phyloP scores from a whole-genome alignment of 495 filamentous ascomycete species.

The Halenospora varia region DNA sequence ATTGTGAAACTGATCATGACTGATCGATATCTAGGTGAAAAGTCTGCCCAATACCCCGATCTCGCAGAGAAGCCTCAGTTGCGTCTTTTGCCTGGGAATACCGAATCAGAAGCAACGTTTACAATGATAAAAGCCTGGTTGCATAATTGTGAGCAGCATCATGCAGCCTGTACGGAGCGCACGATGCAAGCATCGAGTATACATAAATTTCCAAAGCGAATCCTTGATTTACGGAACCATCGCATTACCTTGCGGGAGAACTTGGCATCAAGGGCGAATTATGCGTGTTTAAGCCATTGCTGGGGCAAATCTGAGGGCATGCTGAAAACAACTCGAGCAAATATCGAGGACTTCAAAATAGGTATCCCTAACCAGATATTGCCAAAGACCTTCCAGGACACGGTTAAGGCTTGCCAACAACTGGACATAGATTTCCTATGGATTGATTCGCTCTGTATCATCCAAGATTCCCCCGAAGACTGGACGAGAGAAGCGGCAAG shows the following conservation, averaged over 20 bases:
- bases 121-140: too few relatives aligned
- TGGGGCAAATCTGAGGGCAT: constrained; percentile 8
- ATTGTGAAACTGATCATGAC: too few relatives aligned
- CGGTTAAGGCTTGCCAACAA: constrained; percentile 18
- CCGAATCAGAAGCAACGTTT: too few relatives aligned
- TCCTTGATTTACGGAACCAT: background rate
- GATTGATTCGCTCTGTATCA: constrained; percentile 32
- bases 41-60: too few relatives aligned
- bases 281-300: constrained; percentile 17
- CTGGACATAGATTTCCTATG: constrained; percentile 29
- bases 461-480: constrained; percentile 15
- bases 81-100: too few relatives aligned
- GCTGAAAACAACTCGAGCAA: constrained; percentile 1
- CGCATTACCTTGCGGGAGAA: background rate
- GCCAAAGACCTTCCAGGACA: constrained; percentile 26
- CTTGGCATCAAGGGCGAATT: background rate
- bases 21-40: too few relatives aligned
- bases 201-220: background rate
- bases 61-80: too few relatives aligned
- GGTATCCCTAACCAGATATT: constrained; percentile 5
- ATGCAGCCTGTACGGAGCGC: background rate
- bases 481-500: constrained; percentile 13
- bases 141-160: background rate
- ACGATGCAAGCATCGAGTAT: background rate
- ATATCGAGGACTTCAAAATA: background rate